phyloP scores from a whole-genome alignment of 1,284 basidiomycete genomes.

The Ustilago shanxiensis region DNA sequence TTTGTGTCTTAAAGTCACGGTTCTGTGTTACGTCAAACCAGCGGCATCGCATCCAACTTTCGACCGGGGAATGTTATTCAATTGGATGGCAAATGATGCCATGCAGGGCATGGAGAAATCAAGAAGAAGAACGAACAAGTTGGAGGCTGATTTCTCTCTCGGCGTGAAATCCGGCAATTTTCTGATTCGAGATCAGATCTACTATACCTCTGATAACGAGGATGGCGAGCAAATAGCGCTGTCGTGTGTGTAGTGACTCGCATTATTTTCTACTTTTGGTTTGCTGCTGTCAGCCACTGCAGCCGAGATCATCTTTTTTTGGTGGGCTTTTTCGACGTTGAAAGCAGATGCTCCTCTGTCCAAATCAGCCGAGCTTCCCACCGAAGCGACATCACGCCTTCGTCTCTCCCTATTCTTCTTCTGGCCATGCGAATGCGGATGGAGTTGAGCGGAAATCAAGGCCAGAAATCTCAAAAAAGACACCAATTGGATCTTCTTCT shows the following conservation, averaged over 20 bases:
- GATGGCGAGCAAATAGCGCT: neutral
- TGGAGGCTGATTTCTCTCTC: neutral
- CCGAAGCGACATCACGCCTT: neutral
- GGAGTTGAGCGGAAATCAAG: constrained; percentile 2
- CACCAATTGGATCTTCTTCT: neutral
- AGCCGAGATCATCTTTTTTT: neutral
- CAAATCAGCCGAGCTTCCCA: neutral
- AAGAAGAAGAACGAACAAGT: neutral
- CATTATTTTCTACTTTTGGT: neutral
- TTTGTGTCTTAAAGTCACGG: no score
- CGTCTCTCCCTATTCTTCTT: neutral
- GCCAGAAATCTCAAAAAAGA: neutral
- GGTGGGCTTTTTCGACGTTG: neutral
- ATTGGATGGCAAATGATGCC: no score
- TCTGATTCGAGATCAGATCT: neutral
- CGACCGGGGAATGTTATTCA: neutral
- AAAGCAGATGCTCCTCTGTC: neutral
- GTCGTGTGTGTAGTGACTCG: no score
- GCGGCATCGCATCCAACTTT: neutral
- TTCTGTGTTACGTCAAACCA: neutral
- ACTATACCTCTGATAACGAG: constrained; percentile 5
- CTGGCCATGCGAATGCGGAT: neutral
- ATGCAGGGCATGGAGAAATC: no score
- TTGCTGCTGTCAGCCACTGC: constrained; percentile 1
- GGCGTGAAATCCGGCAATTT: constrained; percentile 8